Evolutionary conservation across 352 stramenopile genomes (phyloP).

Genomic region (Pythium myriotylum): DNA sequence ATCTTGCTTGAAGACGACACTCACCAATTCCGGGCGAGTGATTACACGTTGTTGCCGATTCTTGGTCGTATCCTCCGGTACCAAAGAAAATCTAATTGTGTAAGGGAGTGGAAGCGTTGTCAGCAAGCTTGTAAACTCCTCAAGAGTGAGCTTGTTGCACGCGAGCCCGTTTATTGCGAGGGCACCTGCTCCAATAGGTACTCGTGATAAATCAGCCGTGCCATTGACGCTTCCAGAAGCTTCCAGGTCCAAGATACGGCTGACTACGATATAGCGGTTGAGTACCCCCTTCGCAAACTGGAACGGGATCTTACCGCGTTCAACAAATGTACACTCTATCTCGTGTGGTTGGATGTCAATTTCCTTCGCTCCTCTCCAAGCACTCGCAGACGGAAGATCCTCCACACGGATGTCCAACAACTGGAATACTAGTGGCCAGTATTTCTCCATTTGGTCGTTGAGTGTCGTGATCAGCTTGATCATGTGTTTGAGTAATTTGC

Average conservation of each 20-base stretch:
- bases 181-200: constrained; percentile 62
- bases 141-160: constrained; percentile 71
- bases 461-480: constrained; percentile 82
- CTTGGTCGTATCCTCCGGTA: constrained; percentile 59
- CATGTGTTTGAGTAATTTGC: constrained; percentile 79
- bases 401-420: constrained; percentile 79
- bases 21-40: constrained; percentile 50
- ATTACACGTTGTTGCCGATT: constrained; percentile 54
- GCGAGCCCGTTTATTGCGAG: constrained; percentile 78
- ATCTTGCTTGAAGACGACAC: constrained; percentile 72
- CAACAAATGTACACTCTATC: constrained; percentile 59
- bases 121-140: constrained; percentile 62
- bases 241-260: constrained; percentile 46
- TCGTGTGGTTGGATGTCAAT: constrained; percentile 73
- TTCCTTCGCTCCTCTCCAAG: constrained; percentile 78
- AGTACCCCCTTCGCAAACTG: constrained; percentile 70
- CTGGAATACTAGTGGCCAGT: constrained; percentile 85
- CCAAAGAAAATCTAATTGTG: constrained; percentile 66
- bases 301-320: constrained; percentile 58
- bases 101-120: constrained; percentile 56
- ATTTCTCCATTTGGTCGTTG: constrained; percentile 85
- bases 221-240: not conserved
- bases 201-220: constrained; percentile 37
- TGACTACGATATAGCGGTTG: constrained; percentile 72
- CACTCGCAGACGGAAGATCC: constrained; percentile 71